Evolutionary conservation across 371 early-diverging fungal genomes (phyloP).

Genomic region (Rhizopus delemar): DNA sequence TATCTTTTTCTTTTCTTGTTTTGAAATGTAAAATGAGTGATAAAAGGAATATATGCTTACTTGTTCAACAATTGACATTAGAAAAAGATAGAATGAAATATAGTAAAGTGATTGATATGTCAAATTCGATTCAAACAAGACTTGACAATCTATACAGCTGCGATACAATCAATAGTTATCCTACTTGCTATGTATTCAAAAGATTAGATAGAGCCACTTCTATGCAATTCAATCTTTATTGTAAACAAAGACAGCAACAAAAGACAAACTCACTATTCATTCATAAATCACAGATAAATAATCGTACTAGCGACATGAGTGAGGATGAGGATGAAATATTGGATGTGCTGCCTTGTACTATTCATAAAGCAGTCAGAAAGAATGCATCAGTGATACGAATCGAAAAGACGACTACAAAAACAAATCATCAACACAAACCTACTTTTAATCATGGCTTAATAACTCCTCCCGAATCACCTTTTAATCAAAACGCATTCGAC

Average conservation of each 20-base stretch:
- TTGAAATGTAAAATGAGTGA: background rate
- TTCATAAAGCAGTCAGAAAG: conserved; percentile 21
- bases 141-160: conserved; percentile 12
- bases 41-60: background rate
- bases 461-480: conserved; percentile 19
- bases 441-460: conserved; percentile 4
- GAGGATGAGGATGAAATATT: conserved; percentile 10
- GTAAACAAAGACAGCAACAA: background rate
- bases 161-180: background rate
- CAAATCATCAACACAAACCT: background rate
- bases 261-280: background rate
- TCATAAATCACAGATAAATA: no score
- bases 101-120: conserved; percentile 28
- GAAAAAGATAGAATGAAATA: conserved; percentile 24
- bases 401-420: conserved; percentile 9
- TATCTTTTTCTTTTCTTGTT: background rate
- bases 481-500: background rate
- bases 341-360: conserved; percentile 8
- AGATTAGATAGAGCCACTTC: background rate
- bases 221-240: background rate
- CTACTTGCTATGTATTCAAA: background rate
- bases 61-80: conserved; percentile 14
- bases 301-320: background rate
- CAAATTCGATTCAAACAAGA: conserved; percentile 17
- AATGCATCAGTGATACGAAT: conserved; percentile 25